Base-by-base conservation (phyloP, 768 basidiomycete genomes). In the Mycena belliarum region DNA sequence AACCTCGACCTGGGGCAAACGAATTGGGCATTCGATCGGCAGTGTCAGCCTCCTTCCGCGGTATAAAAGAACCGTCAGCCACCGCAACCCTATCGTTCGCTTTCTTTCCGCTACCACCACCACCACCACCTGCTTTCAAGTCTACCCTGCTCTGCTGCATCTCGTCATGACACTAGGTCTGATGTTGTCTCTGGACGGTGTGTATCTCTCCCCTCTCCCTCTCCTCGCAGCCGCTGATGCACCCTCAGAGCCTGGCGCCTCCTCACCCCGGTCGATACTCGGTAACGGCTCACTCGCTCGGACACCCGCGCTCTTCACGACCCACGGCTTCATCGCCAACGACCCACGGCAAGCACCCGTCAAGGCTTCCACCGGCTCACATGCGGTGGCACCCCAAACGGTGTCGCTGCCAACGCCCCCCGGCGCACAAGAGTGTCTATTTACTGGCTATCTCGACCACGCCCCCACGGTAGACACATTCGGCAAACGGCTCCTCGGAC, bases 21-120 rank as follows among this genome's bases (percentile, higher is more conserved):
- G n/a, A n/a, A n/a, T n/a, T n/a, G n/a, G n/a, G n/a, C n/a, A 41
- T 20, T 20, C 21, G 40, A 20, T 4, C 42, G 20, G 23, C n/a
- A n/a, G n/a, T n/a, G n/a, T 49, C 35, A 46, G 45, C 45, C 45
- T n/a, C 45, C 29, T n/a, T n/a, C n/a, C n/a, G 16, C 3, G 28
- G 18, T 46, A 32, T 32, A 32, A 3, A 46, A 20, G 12, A 28
- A 26, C 18, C 12, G 35, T 38, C 48, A 24, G 48, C 35, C 33
- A 32, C 18, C 28, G 14, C 3, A 35, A 15, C 32, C 45, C 20
- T 10, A 20, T 20, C 35, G 33, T 35, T 24, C 15, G 35, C 33
- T 38, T 38, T 49, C 48, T 49, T 49, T 49, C 48, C 48, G 24
- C 48, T 25, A 49, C 48, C 48, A 49, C 48, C 48, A 49, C 35